Conservation (phyloP, 108 stramenopile species). For the Phaeodactylum tricornutum region DNA sequence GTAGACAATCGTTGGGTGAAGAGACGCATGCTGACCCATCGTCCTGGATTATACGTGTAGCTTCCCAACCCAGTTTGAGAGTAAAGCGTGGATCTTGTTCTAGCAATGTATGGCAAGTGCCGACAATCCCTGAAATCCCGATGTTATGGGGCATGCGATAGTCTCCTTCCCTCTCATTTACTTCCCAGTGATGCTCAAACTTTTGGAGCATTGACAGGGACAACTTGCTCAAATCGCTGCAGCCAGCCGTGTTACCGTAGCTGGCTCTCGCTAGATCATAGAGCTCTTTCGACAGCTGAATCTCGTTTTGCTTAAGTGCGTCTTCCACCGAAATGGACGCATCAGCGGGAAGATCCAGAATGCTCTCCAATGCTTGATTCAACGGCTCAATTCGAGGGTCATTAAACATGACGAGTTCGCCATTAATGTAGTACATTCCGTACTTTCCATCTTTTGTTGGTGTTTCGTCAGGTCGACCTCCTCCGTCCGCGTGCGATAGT, state of each 20-base stretch:
- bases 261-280: slow-evolving; percentile 18
- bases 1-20: slow-evolving; percentile 2
- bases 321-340: slow-evolving; percentile 2
- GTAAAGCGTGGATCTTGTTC: slow-evolving; percentile 1
- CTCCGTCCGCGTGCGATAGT: slow-evolving; percentile 27
- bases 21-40: neutral
- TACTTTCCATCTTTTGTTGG: slow-evolving; percentile 23
- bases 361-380: slow-evolving; percentile 12
- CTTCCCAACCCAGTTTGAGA: slow-evolving; percentile 7
- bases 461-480: too few species aligned
- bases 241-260: slow-evolving; percentile 32
- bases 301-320: neutral
- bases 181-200: slow-evolving; percentile 28
- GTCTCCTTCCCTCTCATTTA: slow-evolving; percentile 21
- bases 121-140: slow-evolving; percentile 11
- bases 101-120: neutral
- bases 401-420: slow-evolving; percentile 21
- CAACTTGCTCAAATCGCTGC: slow-evolving; percentile 13
- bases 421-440: slow-evolving; percentile 28
- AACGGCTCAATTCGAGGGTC: slow-evolving; percentile 12
- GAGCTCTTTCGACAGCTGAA: slow-evolving; percentile 1
- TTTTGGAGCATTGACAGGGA: slow-evolving; percentile 7
- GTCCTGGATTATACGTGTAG: neutral
- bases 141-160: slow-evolving; percentile 8
- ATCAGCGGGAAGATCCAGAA: slow-evolving; percentile 5